A percentile compares a stretch with the other conserved stretches of the same genome.
Conservation (phyloP, 257 asterid genomes). For the Primulina tabacum region DNA sequence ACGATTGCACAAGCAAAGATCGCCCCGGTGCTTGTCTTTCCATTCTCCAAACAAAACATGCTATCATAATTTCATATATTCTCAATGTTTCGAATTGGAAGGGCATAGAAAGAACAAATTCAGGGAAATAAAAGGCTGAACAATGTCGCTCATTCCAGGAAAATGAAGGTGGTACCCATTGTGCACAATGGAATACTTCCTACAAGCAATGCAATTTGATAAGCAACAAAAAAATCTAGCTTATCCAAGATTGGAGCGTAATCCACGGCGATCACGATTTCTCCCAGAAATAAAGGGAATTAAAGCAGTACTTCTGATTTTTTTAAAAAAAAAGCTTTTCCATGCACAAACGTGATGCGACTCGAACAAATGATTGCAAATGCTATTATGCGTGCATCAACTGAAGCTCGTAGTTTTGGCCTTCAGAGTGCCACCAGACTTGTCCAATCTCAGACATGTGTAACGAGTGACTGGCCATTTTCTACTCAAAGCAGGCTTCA, state of each 20-base stretch:
- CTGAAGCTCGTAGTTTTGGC: neutral
- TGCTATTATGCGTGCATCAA: neutral
- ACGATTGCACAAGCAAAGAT: too few relatives aligned
- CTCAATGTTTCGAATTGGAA: neutral
- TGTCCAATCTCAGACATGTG: neutral
- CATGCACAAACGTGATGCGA: conserved; percentile 12
- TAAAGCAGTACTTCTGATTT: neutral
- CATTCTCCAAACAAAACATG: neutral
- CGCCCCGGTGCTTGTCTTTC: too few relatives aligned
- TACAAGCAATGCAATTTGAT: conserved; percentile 25
- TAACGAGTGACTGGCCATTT: neutral
- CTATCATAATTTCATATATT: too few relatives aligned
- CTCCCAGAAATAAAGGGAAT: conserved; percentile 1
- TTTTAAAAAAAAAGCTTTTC: neutral
- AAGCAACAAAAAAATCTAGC: conserved; percentile 34
- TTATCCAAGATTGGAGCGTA: conserved; percentile 24
- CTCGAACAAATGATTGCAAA: neutral
- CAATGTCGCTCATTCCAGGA: neutral
- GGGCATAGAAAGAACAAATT: neutral
- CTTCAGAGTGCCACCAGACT: conserved; percentile 6
- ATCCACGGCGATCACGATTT: conserved; percentile 16
- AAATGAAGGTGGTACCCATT: neutral
- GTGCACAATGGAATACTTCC: conserved; percentile 8
- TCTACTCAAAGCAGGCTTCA: neutral
- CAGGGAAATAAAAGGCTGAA: neutral